Evolutionary conservation across 345 rosid species (phyloP), one percentile per base, ranked within the genome.

Genomic region (Kandelia obovata): DNA sequence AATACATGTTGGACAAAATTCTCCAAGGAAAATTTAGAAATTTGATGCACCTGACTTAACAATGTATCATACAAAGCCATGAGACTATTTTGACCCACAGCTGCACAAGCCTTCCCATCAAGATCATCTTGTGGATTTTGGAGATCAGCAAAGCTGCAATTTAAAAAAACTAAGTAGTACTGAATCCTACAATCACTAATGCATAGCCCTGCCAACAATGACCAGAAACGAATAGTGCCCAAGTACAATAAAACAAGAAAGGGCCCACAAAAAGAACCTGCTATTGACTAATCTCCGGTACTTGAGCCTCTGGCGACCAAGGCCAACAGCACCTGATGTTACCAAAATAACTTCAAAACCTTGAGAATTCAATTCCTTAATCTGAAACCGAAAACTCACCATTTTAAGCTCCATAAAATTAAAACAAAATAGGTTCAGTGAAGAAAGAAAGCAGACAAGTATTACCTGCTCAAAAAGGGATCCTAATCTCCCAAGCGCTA

Each of bases 271-370:
- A 71, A 53, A 69, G 39, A 66, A 96, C 99, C 99, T 96, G 98
- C 98, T 92, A 72, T 92, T 92, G 31, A 89, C 87, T 73, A 92
- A 81, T 74, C 73, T 89, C 66, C 99, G 80, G 75, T 96, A 90
- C 71, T 83, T 83, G 73, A 96, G 98, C 82, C 98, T 90, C 79
- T 96, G 99, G 61, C 99, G 89, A 74, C 99, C 99, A 4, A 92
- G 86, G 59, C 98, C 96, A 52, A 96, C 98, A 69, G 99, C 98
- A 72, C 98, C 99, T 3, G 99, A 96, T 28, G 97, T 67, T 73
- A 96, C 99, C 88, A 96, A 64, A 26, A 96, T 83, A 79, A 96
- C 86, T 83, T 92, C 98, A 71, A 65, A 96, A 47, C 91, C 92
- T 73, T 83, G 91, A 63, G 84, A 81, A 78, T 84, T 96, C 82